Evolutionary conservation across 1,284 basidiomycete species (phyloP).

Genomic region (Papiliotrema nemorosa): DNA sequence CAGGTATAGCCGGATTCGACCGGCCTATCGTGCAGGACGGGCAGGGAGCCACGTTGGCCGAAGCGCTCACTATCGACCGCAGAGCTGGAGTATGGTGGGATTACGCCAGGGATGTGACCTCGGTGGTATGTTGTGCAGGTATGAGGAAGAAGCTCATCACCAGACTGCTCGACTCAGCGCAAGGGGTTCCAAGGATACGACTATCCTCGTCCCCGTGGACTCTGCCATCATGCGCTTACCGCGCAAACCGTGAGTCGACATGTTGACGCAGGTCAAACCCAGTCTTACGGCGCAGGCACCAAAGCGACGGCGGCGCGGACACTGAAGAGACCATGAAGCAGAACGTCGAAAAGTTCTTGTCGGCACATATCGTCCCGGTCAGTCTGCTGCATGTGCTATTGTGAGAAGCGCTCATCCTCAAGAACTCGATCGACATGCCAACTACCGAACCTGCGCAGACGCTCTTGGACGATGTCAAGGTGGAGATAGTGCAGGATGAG

Average conservation of each 20-base stretch:
- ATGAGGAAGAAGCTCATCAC: not conserved
- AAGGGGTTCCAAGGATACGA: constrained; percentile 30
- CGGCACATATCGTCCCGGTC: constrained; percentile 41
- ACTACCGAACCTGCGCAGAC: constrained; percentile 16
- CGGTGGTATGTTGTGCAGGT: constrained; percentile 27
- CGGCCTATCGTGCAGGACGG: not conserved
- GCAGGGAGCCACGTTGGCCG: constrained; percentile 25
- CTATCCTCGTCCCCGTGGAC: constrained; percentile 45
- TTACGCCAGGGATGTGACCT: constrained; percentile 39
- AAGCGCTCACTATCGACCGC: constrained; percentile 39
- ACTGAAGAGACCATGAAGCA: constrained; percentile 18
- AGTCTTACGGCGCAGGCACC: constrained; percentile 15
- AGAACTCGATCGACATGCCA: constrained; percentile 18
- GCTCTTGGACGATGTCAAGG: constrained; percentile 21
- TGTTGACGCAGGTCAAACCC: not conserved
- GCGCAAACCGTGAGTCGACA: constrained; percentile 43
- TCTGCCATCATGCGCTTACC: constrained; percentile 38
- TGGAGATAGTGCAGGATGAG: constrained; percentile 24
- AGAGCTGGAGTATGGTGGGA: constrained; percentile 41
- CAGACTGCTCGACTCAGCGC: constrained; percentile 11
- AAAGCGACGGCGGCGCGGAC: constrained; percentile 17
- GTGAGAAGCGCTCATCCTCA: not conserved
- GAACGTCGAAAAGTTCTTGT: constrained; percentile 40
- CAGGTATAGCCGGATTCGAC: not conserved
- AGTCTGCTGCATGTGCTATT: constrained; percentile 4